Conservation (phyloP, 2,329 filamentous ascomycete species). For the Xylaria sp. region DNA sequence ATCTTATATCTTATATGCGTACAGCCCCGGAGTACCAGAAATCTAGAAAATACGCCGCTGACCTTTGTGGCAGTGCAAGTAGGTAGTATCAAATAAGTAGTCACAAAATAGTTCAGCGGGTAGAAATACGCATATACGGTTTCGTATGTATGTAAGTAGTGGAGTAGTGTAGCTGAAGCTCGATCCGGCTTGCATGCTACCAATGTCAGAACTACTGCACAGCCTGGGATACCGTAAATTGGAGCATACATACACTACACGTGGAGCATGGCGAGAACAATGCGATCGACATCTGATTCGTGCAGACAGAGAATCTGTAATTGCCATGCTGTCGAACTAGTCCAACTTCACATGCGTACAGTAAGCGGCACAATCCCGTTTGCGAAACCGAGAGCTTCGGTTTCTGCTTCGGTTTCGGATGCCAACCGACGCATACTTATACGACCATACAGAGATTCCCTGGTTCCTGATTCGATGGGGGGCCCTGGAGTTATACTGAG, state of each 20-base stretch:
- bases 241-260: too few species aligned
- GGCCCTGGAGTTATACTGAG: too few species aligned
- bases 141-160: too few species aligned
- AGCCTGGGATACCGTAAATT: not conserved
- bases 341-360: not conserved
- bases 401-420: slow-evolving; percentile 6
- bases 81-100: too few species aligned
- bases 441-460: not conserved
- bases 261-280: too few species aligned
- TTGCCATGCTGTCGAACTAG: slow-evolving; percentile 15
- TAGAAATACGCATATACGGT: too few species aligned
- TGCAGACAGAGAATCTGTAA: slow-evolving; percentile 2
- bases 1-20: too few species aligned
- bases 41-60: too few species aligned
- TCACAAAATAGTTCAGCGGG: too few species aligned
- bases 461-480: not conserved
- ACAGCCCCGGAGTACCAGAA: too few species aligned
- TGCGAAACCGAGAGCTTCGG: not conserved
- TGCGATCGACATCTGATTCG: not conserved
- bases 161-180: not conserved
- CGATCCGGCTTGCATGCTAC: not conserved
- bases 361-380: slow-evolving; percentile 11
- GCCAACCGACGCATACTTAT: not conserved
- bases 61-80: too few species aligned
- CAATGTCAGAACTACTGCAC: not conserved